These are phyloP conservation scores for Inonotus obliquus DNA, from an alignment of 1,284 basidiomycete genomes.

Conservation along the genomic window DNA sequence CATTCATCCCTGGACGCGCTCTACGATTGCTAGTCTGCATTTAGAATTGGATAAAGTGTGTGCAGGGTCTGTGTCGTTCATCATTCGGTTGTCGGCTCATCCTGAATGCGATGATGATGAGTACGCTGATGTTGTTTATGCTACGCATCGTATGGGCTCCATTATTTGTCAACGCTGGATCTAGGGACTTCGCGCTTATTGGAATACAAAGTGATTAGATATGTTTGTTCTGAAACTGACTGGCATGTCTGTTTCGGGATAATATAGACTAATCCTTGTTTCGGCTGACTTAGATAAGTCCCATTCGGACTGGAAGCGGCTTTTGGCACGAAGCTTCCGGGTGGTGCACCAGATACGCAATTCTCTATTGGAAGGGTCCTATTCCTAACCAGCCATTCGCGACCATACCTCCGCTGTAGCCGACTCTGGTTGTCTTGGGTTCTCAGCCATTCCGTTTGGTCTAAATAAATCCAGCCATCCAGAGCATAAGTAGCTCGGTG, in stretches of 20 bases:
- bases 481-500: constrained; percentile 10
- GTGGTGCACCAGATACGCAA: constrained; percentile 2
- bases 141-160: background rate
- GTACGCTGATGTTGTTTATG: background rate
- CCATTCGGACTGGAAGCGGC: background rate
- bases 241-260: constrained; percentile 1
- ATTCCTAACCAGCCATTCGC: background rate
- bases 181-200: background rate
- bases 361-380: constrained; percentile 2
- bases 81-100: background rate
- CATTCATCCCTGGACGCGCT: background rate
- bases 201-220: background rate
- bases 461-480: background rate
- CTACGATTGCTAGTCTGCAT: background rate
- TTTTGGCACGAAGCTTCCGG: background rate
- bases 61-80: background rate
- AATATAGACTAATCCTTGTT: background rate
- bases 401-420: constrained; percentile 9
- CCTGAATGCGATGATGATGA: background rate
- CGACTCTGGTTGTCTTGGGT: constrained; percentile 7
- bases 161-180: background rate
- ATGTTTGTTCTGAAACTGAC: background rate
- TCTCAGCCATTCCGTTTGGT: background rate
- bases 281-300: background rate
- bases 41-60: background rate